Evolutionary conservation across 441 rosid genomes (phyloP).

Genomic region (Erodium texanum): DNA sequence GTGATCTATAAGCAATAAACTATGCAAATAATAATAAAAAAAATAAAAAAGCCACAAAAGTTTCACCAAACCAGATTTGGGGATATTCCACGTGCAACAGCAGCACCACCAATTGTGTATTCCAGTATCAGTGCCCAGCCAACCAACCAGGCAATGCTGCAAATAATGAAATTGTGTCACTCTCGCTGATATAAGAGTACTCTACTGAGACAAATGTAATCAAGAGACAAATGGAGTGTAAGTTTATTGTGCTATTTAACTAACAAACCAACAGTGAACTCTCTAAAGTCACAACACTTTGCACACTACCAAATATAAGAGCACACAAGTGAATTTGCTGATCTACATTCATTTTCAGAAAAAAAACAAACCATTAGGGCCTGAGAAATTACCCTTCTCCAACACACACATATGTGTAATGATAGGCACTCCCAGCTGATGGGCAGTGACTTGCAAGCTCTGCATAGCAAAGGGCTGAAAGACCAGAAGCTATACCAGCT

Average conservation of each 20-base stretch:
- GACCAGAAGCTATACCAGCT: slow-evolving; percentile 92
- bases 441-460: slow-evolving; percentile 96
- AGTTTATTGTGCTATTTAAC: too few relatives aligned
- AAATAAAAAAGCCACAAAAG: not conserved
- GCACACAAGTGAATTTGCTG: too few relatives aligned
- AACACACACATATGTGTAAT: slow-evolving; percentile 84
- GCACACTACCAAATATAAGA: too few relatives aligned
- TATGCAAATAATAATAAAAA: not conserved
- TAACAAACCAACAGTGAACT: too few relatives aligned
- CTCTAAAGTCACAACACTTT: too few relatives aligned
- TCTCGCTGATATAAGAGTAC: not conserved
- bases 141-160: slow-evolving; percentile 86
- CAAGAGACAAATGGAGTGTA: too few relatives aligned
- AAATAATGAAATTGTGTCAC: not conserved
- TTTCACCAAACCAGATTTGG: slow-evolving; percentile 69
- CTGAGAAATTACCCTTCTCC: slow-evolving; percentile 70
- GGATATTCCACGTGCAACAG: slow-evolving; percentile 96
- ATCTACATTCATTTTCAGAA: too few relatives aligned
- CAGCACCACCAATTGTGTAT: slow-evolving; percentile 90
- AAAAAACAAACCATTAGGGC: too few relatives aligned
- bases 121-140: slow-evolving; percentile 95
- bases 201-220: not conserved
- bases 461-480: slow-evolving; percentile 94
- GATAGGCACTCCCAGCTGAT: slow-evolving; percentile 98
- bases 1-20: too few relatives aligned